These are phyloP conservation scores for Herpotrichia juniperi DNA, from an alignment of 2,329 filamentous ascomycete species.

Conservation along the genomic window DNA sequence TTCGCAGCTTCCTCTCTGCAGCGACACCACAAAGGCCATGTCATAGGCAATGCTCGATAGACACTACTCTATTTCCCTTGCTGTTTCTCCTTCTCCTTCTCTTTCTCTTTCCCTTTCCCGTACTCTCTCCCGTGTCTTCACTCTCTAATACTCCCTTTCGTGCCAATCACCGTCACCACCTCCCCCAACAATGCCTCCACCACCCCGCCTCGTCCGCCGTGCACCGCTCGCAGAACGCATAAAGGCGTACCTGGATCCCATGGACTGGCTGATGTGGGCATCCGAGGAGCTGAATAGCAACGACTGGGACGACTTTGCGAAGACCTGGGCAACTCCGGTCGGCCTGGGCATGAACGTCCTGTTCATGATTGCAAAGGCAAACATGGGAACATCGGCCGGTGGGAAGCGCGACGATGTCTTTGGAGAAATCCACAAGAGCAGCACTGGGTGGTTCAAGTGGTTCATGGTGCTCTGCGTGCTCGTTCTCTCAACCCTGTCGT, in stretches of 20 bases:
- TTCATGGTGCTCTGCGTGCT: conserved; percentile 71
- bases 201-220: conserved; percentile 79
- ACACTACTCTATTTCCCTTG: background rate
- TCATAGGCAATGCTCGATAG: conserved; percentile 20
- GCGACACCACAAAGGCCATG: conserved; percentile 24
- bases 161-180: conserved; percentile 1
- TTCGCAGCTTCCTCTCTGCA: background rate
- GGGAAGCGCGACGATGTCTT: conserved; percentile 81
- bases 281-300: conserved; percentile 91
- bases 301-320: conserved; percentile 82
- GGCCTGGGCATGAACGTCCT: conserved; percentile 78
- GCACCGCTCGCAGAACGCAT: conserved; percentile 82
- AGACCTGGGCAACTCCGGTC: conserved; percentile 74
- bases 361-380: conserved; percentile 83
- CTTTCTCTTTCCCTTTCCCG: background rate
- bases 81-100: too few relatives aligned
- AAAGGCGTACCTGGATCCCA: conserved; percentile 79
- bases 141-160: background rate
- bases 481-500: conserved; percentile 69
- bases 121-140: background rate
- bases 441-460: conserved; percentile 72
- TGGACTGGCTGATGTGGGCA: conserved; percentile 88
- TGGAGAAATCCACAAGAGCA: conserved; percentile 63
- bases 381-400: conserved; percentile 60
- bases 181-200: background rate